Evolutionary conservation across 2,329 filamentous ascomycete species (phyloP).

Genomic region (Cordyceps farinosa): DNA sequence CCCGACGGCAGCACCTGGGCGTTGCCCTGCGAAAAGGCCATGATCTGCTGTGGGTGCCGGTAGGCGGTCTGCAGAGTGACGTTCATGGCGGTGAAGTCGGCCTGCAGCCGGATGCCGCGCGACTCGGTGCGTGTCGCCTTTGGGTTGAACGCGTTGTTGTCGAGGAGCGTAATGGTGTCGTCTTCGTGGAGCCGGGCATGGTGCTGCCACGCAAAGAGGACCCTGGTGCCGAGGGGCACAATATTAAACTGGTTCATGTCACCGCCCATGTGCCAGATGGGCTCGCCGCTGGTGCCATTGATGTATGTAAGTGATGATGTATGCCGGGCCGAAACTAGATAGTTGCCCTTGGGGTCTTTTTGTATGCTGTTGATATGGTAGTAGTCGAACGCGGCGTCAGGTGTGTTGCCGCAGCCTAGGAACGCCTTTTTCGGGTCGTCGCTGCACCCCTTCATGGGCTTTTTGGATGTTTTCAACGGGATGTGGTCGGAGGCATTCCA

Average conservation of each 20-base stretch:
- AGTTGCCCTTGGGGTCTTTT: conserved; percentile 46
- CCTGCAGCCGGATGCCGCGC: conserved; percentile 43
- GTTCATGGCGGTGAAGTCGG: conserved; percentile 40
- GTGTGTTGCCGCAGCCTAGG: conserved; percentile 23
- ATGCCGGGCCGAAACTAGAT: conserved; percentile 48
- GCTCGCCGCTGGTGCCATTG: conserved; percentile 41
- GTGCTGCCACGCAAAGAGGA: conserved; percentile 47
- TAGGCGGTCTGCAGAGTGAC: conserved; percentile 45
- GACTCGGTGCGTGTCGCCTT: conserved; percentile 23
- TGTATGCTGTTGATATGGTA: conserved; percentile 55
- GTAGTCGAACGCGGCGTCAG: conserved; percentile 43
- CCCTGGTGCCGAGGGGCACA: conserved; percentile 28
- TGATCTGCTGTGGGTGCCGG: conserved; percentile 44
- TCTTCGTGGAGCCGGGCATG: conserved; percentile 43
- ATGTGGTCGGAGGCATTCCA: conserved; percentile 33
- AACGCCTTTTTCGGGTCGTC: conserved; percentile 16
- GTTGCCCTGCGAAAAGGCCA: conserved; percentile 45
- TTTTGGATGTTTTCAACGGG: conserved; percentile 7
- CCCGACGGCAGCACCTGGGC: conserved; percentile 50
- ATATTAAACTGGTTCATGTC: conserved; percentile 36
- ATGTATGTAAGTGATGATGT: conserved; percentile 44
- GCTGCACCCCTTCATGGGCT: conserved; percentile 16
- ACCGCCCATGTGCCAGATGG: conserved; percentile 51
- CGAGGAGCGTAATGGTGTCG: conserved; percentile 48
- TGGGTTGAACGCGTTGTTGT: conserved; percentile 45